Percentiles rank a stretch among this genome's conserved stretches.
Conservation (phyloP, 164 flowering plant genomes). For the Vitis labrusca region DNA sequence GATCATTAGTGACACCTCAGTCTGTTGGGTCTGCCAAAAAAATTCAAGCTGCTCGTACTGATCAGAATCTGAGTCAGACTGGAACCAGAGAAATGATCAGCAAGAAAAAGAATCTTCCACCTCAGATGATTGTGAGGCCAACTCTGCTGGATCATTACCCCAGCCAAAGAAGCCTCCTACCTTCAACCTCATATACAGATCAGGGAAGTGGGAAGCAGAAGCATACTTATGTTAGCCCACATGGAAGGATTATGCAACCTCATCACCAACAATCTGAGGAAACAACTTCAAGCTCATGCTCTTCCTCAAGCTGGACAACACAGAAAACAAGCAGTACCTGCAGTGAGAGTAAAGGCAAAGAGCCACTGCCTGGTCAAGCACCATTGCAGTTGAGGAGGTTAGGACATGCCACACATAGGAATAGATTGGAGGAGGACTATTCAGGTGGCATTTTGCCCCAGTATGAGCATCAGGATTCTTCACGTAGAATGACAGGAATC, state of each 20-base stretch:
- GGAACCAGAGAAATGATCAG: not conserved
- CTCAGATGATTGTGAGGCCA: slow-evolving; percentile 8
- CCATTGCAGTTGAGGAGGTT: not conserved
- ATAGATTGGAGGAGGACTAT: not conserved
- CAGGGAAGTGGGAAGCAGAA: not conserved
- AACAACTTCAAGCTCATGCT: slow-evolving; percentile 9
- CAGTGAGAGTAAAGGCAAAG: not conserved
- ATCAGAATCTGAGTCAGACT: not conserved
- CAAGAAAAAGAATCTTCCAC: not conserved
- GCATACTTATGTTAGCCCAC: not conserved
- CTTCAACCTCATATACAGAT: not conserved
- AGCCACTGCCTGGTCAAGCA: slow-evolving; percentile 6
- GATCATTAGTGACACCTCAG: not conserved
- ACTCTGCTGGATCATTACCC: slow-evolving; percentile 11
- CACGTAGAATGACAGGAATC: slow-evolving; percentile 2
- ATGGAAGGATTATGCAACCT: slow-evolving; percentile 2
- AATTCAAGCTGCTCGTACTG: not conserved
- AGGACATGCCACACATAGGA: not conserved
- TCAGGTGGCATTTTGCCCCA: not conserved
- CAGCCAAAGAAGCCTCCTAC: slow-evolving; percentile 2
- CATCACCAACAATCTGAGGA: slow-evolving; percentile 13
- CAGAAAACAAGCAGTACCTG: slow-evolving; percentile 13
- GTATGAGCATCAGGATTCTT: not conserved
- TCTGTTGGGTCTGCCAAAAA: slow-evolving; percentile 1
- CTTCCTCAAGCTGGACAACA: slow-evolving; percentile 28